Base-by-base conservation (phyloP, 2,329 filamentous ascomycete genomes). In the Coleophoma eucalyptorum region DNA sequence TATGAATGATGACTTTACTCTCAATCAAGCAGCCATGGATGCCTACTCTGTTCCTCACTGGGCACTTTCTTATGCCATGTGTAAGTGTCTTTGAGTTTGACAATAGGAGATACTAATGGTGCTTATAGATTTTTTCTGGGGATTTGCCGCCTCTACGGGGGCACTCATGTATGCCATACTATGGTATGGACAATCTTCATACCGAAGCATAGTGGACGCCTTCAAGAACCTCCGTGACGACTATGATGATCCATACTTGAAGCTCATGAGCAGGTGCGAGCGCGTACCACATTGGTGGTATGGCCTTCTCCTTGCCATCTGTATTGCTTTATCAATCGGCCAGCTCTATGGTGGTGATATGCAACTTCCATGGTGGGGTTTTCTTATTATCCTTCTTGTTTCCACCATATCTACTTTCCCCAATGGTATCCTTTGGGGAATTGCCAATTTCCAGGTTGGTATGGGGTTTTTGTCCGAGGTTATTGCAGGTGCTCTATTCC, bases 21-120 rank as follows among this genome's bases (percentile, higher is more conserved):
- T 66, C 34, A 61, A 66, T 48, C 56, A 62, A 54, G 55, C 74
- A 40, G 84, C 81, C 3, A 90, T 90, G 66, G 70, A 81, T 57
- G 72, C 71, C 1, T 89, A 90, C 60, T 88, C 84, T 21, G 21
- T 6, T 16, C 41, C 41, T 1, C 19, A 59, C 52, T 65, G 62
- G 62, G 59, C 62, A 13, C 50, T 52, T 8, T 60, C 61, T 6
- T 65, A 66, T 49, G 59, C 62, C 32, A 63, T 67, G 56, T 59
- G 41, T 43, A 26, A 43, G 41, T 15, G 7, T 26, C 7, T 4
- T 26, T 3, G 26, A 26, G 26, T 3, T 26, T 26, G 26, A 8
- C 26, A 5, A 26, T 6, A 26, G 10, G 3, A 7, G 26, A 26
- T 26, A 6, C 10, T 26, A 26, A 26, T 26, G 5, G 10, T 26